Percentiles rank a stretch among this genome's conserved stretches.
These are phyloP conservation scores for Talaromyces atroroseus DNA, from an alignment of 2,329 filamentous ascomycete species.

Conservation along the genomic window DNA sequence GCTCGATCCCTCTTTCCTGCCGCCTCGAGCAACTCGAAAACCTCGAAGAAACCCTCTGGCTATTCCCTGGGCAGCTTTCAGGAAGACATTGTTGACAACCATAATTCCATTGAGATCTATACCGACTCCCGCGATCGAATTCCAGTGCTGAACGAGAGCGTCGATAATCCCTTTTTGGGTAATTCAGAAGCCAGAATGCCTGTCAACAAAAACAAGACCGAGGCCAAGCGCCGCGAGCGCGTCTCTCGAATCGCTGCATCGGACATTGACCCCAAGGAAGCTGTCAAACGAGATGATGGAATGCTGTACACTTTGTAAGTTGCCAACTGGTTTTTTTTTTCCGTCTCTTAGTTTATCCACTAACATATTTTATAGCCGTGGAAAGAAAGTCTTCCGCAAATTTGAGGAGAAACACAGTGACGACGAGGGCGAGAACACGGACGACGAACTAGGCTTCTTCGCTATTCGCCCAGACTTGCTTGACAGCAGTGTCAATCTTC, in stretches of 20 bases:
- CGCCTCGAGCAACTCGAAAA: constrained; percentile 42
- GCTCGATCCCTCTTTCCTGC: constrained; percentile 52
- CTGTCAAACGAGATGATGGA: constrained; percentile 50
- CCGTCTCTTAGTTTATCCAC: constrained; percentile 23
- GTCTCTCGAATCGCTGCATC: constrained; percentile 24
- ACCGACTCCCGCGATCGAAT: constrained; percentile 60
- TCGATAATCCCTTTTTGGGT: constrained; percentile 53
- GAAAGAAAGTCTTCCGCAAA: constrained; percentile 56
- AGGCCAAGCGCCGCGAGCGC: constrained; percentile 35
- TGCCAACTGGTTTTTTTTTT: not conserved
- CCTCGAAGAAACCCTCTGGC: constrained; percentile 40
- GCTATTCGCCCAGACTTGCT: constrained; percentile 35
- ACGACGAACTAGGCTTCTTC: constrained; percentile 37
- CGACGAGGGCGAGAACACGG: constrained; percentile 36
- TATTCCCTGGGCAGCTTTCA: constrained; percentile 43
- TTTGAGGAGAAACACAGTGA: constrained; percentile 41
- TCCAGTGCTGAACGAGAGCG: constrained; percentile 46
- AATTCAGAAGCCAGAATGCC: constrained; percentile 27
- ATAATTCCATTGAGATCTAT: constrained; percentile 51
- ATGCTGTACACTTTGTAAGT: constrained; percentile 60
- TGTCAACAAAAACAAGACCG: constrained; percentile 20
- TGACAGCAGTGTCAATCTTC: constrained; percentile 23
- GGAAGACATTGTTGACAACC: constrained; percentile 25
- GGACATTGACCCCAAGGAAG: constrained; percentile 46
- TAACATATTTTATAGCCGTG: constrained; percentile 44